phyloP scores from a whole-genome alignment of 352 stramenopile species.

The Pythium rishiriense region DNA sequence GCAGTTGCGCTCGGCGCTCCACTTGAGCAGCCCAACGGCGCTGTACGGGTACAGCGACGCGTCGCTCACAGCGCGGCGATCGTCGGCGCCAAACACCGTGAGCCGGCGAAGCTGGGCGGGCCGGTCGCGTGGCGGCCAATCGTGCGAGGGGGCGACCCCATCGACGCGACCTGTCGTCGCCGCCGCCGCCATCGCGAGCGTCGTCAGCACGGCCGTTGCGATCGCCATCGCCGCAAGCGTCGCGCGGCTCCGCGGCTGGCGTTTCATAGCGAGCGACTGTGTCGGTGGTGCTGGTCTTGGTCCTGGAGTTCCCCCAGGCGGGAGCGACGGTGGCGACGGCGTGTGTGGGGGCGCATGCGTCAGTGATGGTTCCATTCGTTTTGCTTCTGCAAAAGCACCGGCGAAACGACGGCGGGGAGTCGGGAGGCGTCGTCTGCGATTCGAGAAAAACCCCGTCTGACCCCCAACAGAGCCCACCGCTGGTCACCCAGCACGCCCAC shows the following conservation, averaged over 20 bases:
- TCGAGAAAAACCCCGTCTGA: neutral
- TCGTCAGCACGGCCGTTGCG: neutral
- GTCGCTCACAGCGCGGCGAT: slow-evolving; percentile 37
- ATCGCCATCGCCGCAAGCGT: neutral
- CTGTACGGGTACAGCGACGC: slow-evolving; percentile 48
- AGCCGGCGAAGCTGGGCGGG: slow-evolving; percentile 25
- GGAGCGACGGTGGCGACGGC: neutral
- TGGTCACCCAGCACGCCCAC: neutral
- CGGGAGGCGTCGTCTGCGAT: neutral
- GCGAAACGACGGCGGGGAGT: neutral
- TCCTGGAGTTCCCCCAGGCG: neutral
- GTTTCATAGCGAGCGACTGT: neutral
- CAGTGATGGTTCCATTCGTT: neutral
- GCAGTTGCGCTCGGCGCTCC: slow-evolving; percentile 45
- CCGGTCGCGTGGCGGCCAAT: neutral
- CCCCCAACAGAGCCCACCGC: neutral
- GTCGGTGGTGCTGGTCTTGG: neutral
- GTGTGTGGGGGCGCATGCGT: neutral
- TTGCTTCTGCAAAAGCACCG: neutral
- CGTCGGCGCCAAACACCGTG: slow-evolving; percentile 49
- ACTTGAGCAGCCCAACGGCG: slow-evolving; percentile 51
- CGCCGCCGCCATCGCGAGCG: neutral
- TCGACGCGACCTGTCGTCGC: neutral
- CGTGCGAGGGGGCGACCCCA: neutral
- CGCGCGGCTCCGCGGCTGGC: neutral